Percentiles rank a stretch among this genome's conserved stretches.
phyloP scores from a whole-genome alignment of 1,284 basidiomycete species.

The Schizopora paradoxa region DNA sequence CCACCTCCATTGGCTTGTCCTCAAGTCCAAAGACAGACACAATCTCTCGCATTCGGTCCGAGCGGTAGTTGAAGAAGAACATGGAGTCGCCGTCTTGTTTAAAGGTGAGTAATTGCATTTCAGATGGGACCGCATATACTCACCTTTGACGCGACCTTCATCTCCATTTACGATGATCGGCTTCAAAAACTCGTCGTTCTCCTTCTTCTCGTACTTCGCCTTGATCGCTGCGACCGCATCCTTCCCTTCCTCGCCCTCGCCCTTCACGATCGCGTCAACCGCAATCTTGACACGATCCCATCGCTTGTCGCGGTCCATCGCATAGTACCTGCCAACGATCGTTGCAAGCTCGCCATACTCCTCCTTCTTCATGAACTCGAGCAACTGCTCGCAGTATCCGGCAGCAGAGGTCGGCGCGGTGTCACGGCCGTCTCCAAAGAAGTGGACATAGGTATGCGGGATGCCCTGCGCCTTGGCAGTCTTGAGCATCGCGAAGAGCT shows the following conservation, averaged over 20 bases:
- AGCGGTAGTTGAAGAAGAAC: constrained; percentile 94
- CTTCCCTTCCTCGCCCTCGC: constrained; percentile 61
- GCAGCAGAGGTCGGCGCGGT: constrained; percentile 79
- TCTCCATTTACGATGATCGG: constrained; percentile 83
- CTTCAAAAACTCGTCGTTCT: constrained; percentile 91
- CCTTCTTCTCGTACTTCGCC: constrained; percentile 70
- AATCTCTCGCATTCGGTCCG: constrained; percentile 90
- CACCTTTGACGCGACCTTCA: constrained; percentile 76
- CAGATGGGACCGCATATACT: constrained; percentile 13
- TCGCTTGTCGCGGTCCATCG: constrained; percentile 93
- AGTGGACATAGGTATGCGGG: constrained; percentile 84
- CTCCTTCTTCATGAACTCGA: constrained; percentile 73
- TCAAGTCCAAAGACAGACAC: constrained; percentile 71
- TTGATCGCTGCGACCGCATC: constrained; percentile 65
- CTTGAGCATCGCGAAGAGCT: constrained; percentile 83
- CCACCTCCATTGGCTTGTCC: constrained; percentile 78
- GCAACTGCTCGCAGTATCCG: constrained; percentile 69
- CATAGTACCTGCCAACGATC: constrained; percentile 85
- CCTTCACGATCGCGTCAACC: constrained; percentile 75
- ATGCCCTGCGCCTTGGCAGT: constrained; percentile 81
- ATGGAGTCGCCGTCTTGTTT: constrained; percentile 63
- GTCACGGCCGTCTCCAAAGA: constrained; percentile 87
- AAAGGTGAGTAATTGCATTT: constrained; percentile 14
- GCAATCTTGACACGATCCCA: constrained; percentile 91
- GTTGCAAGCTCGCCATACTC: constrained; percentile 74